Conservation (phyloP, 2,329 filamentous ascomycete genomes). For the Pyrenophora teres region DNA sequence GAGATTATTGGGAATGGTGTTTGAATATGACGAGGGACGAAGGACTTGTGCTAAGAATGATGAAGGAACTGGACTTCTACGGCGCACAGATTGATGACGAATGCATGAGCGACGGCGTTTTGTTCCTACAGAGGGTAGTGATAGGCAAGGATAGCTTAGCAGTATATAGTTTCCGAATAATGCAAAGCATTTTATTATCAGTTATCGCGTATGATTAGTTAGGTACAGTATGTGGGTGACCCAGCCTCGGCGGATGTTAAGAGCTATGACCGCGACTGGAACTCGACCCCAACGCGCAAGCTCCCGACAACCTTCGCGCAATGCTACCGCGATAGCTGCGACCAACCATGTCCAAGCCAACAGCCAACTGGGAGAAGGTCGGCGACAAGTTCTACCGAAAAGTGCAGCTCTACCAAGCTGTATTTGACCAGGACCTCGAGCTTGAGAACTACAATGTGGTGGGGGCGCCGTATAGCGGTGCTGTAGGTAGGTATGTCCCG, state of each 20-base stretch:
- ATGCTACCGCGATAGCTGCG: constrained; percentile 23
- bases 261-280: constrained; percentile 18
- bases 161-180: constrained; percentile 10
- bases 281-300: not conserved
- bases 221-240: not conserved
- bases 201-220: not conserved
- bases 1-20: constrained; percentile 22
- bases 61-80: not conserved
- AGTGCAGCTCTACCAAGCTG: constrained; percentile 85
- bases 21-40: not conserved
- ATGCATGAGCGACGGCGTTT: constrained; percentile 43
- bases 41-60: not conserved
- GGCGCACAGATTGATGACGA: constrained; percentile 23
- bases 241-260: constrained; percentile 5
- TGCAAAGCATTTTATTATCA: no score
- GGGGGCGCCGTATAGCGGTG: constrained; percentile 90
- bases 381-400: constrained; percentile 96
- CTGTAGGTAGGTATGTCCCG: constrained; percentile 69
- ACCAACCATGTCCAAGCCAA: constrained; percentile 61
- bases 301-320: constrained; percentile 18
- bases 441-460: constrained; percentile 92
- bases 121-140: not conserved
- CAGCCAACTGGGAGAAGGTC: constrained; percentile 91
- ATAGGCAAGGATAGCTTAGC: constrained; percentile 1
- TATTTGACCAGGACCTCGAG: constrained; percentile 92